Evolutionary conservation across 2,329 filamentous ascomycete species (phyloP), one percentile per base, ranked within the genome.

Genomic region (Paraphaeosphaeria minitans): DNA sequence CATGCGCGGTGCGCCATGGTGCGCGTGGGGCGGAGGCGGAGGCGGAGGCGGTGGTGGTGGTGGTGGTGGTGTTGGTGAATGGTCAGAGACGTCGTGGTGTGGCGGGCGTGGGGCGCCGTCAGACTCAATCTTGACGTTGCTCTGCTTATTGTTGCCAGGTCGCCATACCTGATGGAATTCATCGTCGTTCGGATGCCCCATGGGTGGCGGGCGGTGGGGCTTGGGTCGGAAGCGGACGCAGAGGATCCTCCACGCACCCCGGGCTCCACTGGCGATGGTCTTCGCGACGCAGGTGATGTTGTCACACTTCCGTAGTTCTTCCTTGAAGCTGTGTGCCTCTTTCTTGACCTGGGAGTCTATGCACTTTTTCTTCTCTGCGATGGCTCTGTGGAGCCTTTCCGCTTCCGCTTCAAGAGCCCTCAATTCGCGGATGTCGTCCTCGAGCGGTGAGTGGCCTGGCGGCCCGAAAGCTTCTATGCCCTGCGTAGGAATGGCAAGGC

Each of bases 291-390:
- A 82, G 21, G 73, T 66, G 51, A 82, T 62, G 57, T 75, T 75
- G 58, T 81, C 75, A 61, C 80, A 82, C 48, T 79, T 67, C 56
- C 74, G 66, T 13, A 81, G 62, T 19, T 80, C 75, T 39, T 79
- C 70, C 19, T 70, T 71, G 12, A 81, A 68, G n/a, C 64, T 64
- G 14, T 71, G 62, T 12, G 64, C 63, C 43, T 76, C 66, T 35
- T 75, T 58, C 39, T 68, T 64, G 24, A 76, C 60, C 21, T 70
- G 71, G 22, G 65, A 62, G 13, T 74, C 64, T 60, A 79, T 75
- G 47, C 66, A 53, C 45, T 70, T 65, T 60, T 76, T 73, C 66
- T 78, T 76, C 9, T 70, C 54, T n/a, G 68, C 68, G 42, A 78
- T 74, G 16, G 73, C 65, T 21, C 74, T 66, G 12, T 78, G 73